These are phyloP conservation scores for Coemansia sp. DNA, from an alignment of 192 early-diverging fungal species.

Conservation along the genomic window DNA sequence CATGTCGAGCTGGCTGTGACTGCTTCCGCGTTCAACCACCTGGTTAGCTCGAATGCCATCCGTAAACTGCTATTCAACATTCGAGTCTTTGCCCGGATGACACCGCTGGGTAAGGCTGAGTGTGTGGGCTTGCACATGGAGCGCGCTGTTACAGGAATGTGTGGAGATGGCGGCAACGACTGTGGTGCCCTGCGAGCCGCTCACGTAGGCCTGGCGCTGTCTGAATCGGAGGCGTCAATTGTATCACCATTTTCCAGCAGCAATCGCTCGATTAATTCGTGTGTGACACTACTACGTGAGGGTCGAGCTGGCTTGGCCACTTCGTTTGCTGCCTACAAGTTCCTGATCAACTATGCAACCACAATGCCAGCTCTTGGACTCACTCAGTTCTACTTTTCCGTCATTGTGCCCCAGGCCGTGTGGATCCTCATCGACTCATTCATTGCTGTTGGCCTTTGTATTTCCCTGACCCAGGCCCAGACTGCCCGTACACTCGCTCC, in stretches of 20 bases:
- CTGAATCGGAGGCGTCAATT: conserved; percentile 78
- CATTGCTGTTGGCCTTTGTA: conserved; percentile 62
- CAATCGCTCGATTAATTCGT: conserved; percentile 61
- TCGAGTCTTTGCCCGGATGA: conserved; percentile 79
- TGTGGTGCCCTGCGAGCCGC: conserved; percentile 79
- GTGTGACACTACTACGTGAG: conserved; percentile 69
- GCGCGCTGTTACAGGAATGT: conserved; percentile 75
- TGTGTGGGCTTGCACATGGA: conserved; percentile 77
- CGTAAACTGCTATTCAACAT: conserved; percentile 63
- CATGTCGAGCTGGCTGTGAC: conserved; percentile 68
- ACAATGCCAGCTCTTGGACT: conserved; percentile 64
- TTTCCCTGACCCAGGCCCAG: conserved; percentile 65
- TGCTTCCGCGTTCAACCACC: conserved; percentile 63
- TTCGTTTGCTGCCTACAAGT: conserved; percentile 69
- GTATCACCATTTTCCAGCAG: conserved; percentile 77
- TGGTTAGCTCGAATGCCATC: conserved; percentile 40
- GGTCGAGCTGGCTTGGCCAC: conserved; percentile 70
- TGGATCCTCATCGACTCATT: conserved; percentile 79
- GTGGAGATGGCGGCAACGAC: conserved; percentile 86
- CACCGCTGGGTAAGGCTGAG: conserved; percentile 70
- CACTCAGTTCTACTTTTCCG: conserved; percentile 68
- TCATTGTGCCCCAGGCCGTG: conserved; percentile 65
- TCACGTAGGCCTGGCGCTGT: conserved; percentile 78
- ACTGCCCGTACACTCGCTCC: conserved; percentile 59
- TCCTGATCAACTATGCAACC: conserved; percentile 65